A percentile compares a stretch with the other conserved stretches of the same genome.
phyloP scores from a whole-genome alignment of 768 basidiomycete genomes.

The Pleurotus salmoneostramineus region DNA sequence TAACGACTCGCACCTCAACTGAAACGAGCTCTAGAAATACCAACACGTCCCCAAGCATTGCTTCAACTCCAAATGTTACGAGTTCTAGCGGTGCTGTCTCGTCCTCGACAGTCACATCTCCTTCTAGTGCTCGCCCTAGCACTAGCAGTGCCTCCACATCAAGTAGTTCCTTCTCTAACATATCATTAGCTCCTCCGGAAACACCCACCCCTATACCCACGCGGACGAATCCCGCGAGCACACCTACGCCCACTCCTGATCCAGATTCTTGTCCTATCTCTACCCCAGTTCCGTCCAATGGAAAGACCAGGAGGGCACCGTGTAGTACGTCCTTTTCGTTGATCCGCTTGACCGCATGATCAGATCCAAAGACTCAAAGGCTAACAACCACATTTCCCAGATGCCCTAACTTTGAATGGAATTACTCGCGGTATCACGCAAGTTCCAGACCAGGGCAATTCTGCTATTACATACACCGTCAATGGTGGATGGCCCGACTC shows the following conservation, averaged over 20 bases:
- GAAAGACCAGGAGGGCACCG: neutral
- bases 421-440: neutral
- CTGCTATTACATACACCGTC: neutral
- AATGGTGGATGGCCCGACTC: neutral
- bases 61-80: too few relatives aligned
- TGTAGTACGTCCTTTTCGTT: neutral
- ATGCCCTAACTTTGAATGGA: neutral
- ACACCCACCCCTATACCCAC: neutral
- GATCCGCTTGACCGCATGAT: neutral
- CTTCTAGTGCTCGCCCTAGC: too few relatives aligned
- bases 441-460: neutral
- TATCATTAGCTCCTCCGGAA: neutral
- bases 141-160: too few relatives aligned
- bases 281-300: neutral
- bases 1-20: too few relatives aligned
- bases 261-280: neutral
- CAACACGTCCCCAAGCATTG: too few relatives aligned
- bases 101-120: too few relatives aligned
- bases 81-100: too few relatives aligned
- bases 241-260: neutral
- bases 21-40: too few relatives aligned
- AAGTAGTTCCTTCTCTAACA: neutral
- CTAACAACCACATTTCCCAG: neutral
- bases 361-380: neutral
- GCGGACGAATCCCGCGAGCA: neutral